Percentiles rank a stretch among this genome's conserved stretches.
These are phyloP conservation scores for Quercus bicolor DNA, from an alignment of 306 rosid genomes.

Conservation along the genomic window DNA sequence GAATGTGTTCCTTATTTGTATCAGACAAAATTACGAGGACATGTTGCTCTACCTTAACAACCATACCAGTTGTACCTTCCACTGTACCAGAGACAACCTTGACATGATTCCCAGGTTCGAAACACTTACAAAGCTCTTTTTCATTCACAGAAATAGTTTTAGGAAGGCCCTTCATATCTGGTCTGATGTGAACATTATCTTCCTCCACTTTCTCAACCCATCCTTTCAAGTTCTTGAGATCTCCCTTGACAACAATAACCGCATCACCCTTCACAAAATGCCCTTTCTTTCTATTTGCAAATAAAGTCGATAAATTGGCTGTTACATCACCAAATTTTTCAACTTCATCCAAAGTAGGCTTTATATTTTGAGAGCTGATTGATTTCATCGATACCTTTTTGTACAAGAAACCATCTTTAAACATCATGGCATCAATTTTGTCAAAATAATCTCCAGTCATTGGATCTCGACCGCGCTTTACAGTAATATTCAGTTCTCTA, in stretches of 20 bases:
- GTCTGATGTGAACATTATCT: conserved; percentile 81
- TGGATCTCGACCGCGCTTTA: conserved; percentile 86
- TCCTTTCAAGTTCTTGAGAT: conserved; percentile 87
- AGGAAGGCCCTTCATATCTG: conserved; percentile 85
- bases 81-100: conserved; percentile 92
- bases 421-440: conserved; percentile 82
- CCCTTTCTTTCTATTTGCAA: conserved; percentile 92
- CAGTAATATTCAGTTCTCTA: conserved; percentile 88
- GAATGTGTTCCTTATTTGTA: conserved; percentile 94
- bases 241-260: conserved; percentile 84
- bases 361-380: conserved; percentile 64
- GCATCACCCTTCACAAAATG: conserved; percentile 99
- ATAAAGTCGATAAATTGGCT: conserved; percentile 78
- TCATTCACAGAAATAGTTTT: conserved; percentile 79
- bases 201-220: conserved; percentile 99
- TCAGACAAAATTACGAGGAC: conserved; percentile 90
- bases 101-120: conserved; percentile 96
- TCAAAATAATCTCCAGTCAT: conserved; percentile 85
- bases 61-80: conserved; percentile 99
- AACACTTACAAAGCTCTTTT: conserved; percentile 90
- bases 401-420: conserved; percentile 91
- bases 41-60: conserved; percentile 93
- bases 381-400: conserved; percentile 90
- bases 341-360: conserved; percentile 91
- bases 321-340: conserved; percentile 89